Base-by-base conservation (phyloP, 345 rosid genomes). In the Aquilaria sinensis region DNA sequence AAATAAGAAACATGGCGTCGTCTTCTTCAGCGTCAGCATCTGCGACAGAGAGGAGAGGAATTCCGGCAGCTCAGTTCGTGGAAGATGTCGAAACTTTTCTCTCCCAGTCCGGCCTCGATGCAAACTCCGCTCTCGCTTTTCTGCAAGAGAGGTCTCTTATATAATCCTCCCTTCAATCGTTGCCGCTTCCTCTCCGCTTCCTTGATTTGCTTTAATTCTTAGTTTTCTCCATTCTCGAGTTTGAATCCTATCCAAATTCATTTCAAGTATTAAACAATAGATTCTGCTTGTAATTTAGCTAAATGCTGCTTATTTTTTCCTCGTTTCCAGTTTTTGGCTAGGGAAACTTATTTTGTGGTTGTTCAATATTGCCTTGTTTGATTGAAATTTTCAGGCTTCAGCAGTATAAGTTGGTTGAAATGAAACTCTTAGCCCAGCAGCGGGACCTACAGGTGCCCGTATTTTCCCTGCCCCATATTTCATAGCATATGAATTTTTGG, bases 371-470 rank as follows among this genome's bases (percentile, higher is more conserved):
- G 31, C 56, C 48, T 55, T 14, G 47, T 57, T 31, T 29, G 48
- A 16, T 12, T 53, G 23, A 34, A 51, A 23, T 49, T 58, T 73
- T 72, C 78, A 95, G 97, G 64, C 96, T 87, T 62, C 93, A 85
- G 78, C 96, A 89, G 60, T 89, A 89, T 72, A 89, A 81, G 69
- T 50, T 89, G 73, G 96, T 84, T 46, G 96, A 89, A 67, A 89
- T 86, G 96, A 86, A 89, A 59, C 93, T 89, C 66, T 90, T 89
- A 56, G 97, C 97, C 51, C 94, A 84, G 64, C 97, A 89, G 63
- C 90, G 97, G 67, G 90, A 84, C 66, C 94, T 82, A 68, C 84
- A 81, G 82, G 86, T 82, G 29, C 16, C 48, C 43, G 43, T 37
- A 37, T 9, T 5, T 6, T 37, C 43, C 43, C 8, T 37, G 43